phyloP scores from a whole-genome alignment of 23 red algal genomes.

The Agarophyton chilense region DNA sequence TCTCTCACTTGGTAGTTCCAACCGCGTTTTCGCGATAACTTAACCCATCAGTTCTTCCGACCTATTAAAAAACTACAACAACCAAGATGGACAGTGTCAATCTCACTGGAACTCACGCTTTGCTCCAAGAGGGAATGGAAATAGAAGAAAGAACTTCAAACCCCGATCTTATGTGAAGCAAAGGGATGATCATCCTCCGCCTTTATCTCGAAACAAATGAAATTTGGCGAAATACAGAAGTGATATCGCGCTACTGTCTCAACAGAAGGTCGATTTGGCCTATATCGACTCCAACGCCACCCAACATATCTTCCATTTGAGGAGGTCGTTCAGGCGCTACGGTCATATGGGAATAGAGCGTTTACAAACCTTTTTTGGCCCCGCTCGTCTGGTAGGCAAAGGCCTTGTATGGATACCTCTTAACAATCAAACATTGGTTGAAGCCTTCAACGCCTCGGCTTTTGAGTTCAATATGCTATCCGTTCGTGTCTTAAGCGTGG shows the following conservation, averaged over 20 bases:
- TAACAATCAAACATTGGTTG: too few species aligned
- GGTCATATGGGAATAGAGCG: background rate
- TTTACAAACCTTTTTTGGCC: background rate
- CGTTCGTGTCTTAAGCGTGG: background rate
- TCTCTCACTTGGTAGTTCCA: too few species aligned
- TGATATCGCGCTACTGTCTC: background rate
- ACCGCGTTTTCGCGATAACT: too few species aligned
- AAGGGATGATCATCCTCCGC: background rate
- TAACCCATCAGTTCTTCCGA: too few species aligned
- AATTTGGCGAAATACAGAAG: background rate
- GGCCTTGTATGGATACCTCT: background rate
- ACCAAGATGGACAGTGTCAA: too few species aligned
- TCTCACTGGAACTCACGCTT: too few species aligned
- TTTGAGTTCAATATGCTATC: conserved; percentile 27
- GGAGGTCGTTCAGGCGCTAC: conserved; percentile 22
- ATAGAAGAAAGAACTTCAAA: background rate
- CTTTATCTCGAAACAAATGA: background rate
- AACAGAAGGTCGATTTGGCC: background rate
- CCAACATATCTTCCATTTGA: too few species aligned
- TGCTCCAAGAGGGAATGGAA: too few species aligned
- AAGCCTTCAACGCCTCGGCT: background rate
- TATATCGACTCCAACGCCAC: conserved; percentile 12
- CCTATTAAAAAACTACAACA: too few species aligned
- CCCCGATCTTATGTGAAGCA: background rate
- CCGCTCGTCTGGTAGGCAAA: background rate